Base-by-base conservation (phyloP, 2,329 filamentous ascomycete species). In the Talaromyces sp. region DNA sequence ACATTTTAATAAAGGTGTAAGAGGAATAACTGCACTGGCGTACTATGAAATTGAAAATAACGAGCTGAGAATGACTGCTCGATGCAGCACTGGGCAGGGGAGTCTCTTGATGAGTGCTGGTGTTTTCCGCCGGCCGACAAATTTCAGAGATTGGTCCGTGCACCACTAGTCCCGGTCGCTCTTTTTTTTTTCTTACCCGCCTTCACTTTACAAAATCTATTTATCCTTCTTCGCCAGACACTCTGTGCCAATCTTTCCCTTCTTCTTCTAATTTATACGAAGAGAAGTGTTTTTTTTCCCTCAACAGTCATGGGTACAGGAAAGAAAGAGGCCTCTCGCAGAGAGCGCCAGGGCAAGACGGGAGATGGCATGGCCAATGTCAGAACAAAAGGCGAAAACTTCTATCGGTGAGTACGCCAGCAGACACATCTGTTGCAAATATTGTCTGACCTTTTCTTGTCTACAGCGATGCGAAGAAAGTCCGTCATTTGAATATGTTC, bases 371-470 rank as follows among this genome's bases (percentile, higher is more conserved):
- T 96, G 86, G 87, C 81, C 71, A 98, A 98, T 80, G 91, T 98
- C 73, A 91, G 88, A 72, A 83, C 87, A 70, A 99, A 99, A 81
- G 95, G 95, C 80, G 93, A 98, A 83, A 98, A 98, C 82, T 99
- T 98, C 81, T 98, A 98, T 82, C 87, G 91, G 84, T 89, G 81
- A 68, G 82, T 56, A 25, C 25, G 6, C 39, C 14, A 42, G 37
- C 50, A 37, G 5, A 9, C 25, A 42, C 28, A 12, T 18, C 23
- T 7, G 39, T 11, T 31, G 28, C 14, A 7, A 28, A 28, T 12
- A 21, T 6, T 42, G 2, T 42, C 25, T 42, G 14, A 57, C 37
- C 42, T 12, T n/a, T 3, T 42, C 7, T 48, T 46, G 31, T 37
- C 1, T 66, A 16, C 67, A 83, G 83, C 70, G 77, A 79, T 82